Evolutionary conservation across 2,329 filamentous ascomycete genomes (phyloP).

Genomic region (Fusarium sp.): DNA sequence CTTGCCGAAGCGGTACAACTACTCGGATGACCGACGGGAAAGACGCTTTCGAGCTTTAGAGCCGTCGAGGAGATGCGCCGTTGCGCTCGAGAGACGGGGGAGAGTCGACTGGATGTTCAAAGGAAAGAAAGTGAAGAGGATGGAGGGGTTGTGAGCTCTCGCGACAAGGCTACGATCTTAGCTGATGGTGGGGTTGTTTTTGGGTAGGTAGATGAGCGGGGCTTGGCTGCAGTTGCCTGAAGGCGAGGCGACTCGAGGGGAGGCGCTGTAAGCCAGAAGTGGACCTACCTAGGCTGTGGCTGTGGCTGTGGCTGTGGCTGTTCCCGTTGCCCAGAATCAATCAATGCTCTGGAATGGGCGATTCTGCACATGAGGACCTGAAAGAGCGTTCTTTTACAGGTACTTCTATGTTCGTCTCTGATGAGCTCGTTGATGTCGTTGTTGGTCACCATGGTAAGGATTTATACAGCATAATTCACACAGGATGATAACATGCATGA

Average conservation of each 20-base stretch:
- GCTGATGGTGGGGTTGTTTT: conserved; percentile 40
- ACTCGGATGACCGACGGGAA: neutral
- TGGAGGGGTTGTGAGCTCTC: conserved; percentile 46
- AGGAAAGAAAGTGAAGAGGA: conserved; percentile 20
- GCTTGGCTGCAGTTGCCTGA: conserved; percentile 24
- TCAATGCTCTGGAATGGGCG: conserved; percentile 13
- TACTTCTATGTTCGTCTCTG: no score
- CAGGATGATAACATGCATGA: neutral
- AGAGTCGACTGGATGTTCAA: conserved; percentile 7
- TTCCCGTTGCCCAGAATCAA: neutral
- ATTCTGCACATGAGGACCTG: conserved; percentile 16
- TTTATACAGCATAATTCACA: neutral
- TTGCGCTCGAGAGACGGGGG: conserved; percentile 18
- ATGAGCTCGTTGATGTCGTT: no score
- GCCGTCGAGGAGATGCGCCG: conserved; percentile 3
- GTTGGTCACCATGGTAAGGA: no score
- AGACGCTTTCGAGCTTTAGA: neutral
- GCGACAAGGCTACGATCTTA: conserved; percentile 46
- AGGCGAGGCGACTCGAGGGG: neutral
- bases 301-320: neutral
- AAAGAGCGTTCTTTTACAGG: neutral
- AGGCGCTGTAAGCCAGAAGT: neutral
- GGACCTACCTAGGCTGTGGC: neutral
- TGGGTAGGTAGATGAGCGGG: conserved; percentile 23
- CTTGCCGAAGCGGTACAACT: neutral